Base-by-base conservation (phyloP, 345 rosid species). In the Mallotus nudiflorus region DNA sequence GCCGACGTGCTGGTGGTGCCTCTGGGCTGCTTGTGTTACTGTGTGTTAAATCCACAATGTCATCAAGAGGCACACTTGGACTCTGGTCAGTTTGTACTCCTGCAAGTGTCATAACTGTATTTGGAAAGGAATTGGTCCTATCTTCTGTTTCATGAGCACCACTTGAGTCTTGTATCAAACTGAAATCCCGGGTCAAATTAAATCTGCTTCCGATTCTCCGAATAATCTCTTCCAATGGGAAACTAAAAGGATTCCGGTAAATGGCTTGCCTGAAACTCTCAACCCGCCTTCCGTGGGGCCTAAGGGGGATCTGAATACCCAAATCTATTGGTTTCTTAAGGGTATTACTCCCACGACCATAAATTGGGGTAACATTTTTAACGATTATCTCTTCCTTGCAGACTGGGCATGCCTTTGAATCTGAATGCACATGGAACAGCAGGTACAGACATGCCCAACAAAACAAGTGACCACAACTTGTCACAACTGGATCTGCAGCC, bases 261-360 rank as follows among this genome's bases (percentile, higher is more conserved):
- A 88, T 78, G 12, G 84, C 78, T 70, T 89, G 96, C 88, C 98
- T 93, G 85, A 83, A 79, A 62, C 97, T 89, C 84, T 93, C 98
- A 39, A 93, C 86, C 29, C 94, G 88, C 45, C 80, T 85, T 1
- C 91, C 98, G 3, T 76, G 76, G 12, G 98, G 98, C 78, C 96
- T 85, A 66, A 56, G 73, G 9, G 98, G 98, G 80, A 93, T 83
- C 82, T 91, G 86, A 66, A 88, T 68, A 72, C 65, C 80, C 2
- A 70, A 45, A 69, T 87, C 87, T 65, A 87, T 90, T 70, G 85
- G 90, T 0, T 78, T 79, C 57, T 79, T 85, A 28, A 75, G 81
- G 49, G 75, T 75, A 51, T 76, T 80, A 76, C 81, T 85, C 33
- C 90, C 96, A 1, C 94, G 85, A 24, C 98, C 97, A 73, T 89